A percentile compares a stretch with the other conserved stretches of the same genome.
Evolutionary conservation across 2,329 filamentous ascomycete genomes (phyloP).

Genomic region (Aureobasidium sp.): DNA sequence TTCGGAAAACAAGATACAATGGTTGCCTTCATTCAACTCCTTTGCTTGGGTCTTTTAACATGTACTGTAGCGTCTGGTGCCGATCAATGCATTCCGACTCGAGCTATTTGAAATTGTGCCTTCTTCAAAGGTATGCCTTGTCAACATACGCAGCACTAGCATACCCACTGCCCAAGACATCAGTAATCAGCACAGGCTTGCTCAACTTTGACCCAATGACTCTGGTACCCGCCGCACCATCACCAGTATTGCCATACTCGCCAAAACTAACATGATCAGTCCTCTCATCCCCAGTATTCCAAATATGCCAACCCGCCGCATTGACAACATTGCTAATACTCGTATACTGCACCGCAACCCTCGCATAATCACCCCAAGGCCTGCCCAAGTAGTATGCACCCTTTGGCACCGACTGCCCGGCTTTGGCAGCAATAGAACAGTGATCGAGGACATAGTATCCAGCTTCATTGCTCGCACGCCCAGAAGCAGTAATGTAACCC

Average conservation of each 20-base stretch:
- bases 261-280: constrained; percentile 50
- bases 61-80: background rate
- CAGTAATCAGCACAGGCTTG: constrained; percentile 36
- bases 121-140: constrained; percentile 30
- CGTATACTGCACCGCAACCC: constrained; percentile 48
- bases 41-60: too few relatives aligned
- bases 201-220: constrained; percentile 39
- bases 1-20: background rate
- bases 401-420: constrained; percentile 30
- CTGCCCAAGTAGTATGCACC: constrained; percentile 46
- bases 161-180: constrained; percentile 41
- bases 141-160: constrained; percentile 36
- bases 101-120: background rate
- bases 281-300: constrained; percentile 44
- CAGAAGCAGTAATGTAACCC: constrained; percentile 42
- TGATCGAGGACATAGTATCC: constrained; percentile 53
- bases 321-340: constrained; percentile 52
- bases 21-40: background rate
- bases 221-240: constrained; percentile 48
- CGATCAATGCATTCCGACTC: background rate
- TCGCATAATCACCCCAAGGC: constrained; percentile 46
- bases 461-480: constrained; percentile 34
- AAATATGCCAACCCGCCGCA: constrained; percentile 51
- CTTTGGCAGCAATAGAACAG: constrained; percentile 39
- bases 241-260: constrained; percentile 55